Evolutionary conservation across 768 basidiomycete species (phyloP).

Genomic region (Agrocybe praecox): DNA sequence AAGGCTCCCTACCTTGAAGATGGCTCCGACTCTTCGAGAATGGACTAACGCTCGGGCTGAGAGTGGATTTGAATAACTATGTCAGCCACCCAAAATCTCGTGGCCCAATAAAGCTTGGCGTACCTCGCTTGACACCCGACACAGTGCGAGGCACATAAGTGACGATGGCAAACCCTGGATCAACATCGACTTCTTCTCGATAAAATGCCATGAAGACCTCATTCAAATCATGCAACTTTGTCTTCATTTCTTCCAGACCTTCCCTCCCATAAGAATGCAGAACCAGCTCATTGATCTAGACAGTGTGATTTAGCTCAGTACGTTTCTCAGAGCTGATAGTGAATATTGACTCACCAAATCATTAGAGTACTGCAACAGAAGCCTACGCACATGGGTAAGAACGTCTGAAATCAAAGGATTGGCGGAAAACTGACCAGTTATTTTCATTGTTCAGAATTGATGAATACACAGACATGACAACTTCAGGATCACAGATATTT

Average conservation of each 20-base stretch:
- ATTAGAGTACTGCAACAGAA: constrained; percentile 27
- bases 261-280: constrained; percentile 41
- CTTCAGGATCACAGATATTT: constrained; percentile 25
- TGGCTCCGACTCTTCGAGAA: constrained; percentile 45
- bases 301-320: constrained; percentile 2
- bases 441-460: constrained; percentile 26
- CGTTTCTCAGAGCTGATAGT: not conserved
- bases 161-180: constrained; percentile 42
- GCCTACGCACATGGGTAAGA: constrained; percentile 15
- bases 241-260: constrained; percentile 49
- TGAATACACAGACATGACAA: constrained; percentile 30
- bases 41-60: constrained; percentile 50
- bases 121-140: constrained; percentile 35
- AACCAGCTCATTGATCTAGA: constrained; percentile 39
- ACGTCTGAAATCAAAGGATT: not conserved
- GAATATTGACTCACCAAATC: constrained; percentile 22
- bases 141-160: constrained; percentile 46
- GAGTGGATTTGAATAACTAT: constrained; percentile 5
- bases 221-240: constrained; percentile 37
- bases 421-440: constrained; percentile 26
- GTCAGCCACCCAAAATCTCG: constrained; percentile 1
- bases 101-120: constrained; percentile 3
- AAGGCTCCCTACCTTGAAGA: constrained; percentile 43
- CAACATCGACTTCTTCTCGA: constrained; percentile 38
- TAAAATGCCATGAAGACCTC: constrained; percentile 49